phyloP scores from a whole-genome alignment of 2,329 filamentous ascomycete species.

The Fusarium kyushuense region DNA sequence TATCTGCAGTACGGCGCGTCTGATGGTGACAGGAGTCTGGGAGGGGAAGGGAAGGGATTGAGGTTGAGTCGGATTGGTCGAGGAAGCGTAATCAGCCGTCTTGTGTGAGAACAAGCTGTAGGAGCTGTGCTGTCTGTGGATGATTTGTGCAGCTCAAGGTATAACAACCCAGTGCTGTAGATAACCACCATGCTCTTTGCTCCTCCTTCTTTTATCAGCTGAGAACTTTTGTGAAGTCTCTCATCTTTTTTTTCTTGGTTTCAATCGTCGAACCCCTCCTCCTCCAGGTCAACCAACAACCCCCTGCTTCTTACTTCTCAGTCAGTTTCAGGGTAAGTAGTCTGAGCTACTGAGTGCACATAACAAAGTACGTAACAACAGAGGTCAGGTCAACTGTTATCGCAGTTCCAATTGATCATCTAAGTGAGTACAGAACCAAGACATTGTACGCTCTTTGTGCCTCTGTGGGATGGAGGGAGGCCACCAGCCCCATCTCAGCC shows the following conservation, averaged over 20 bases:
- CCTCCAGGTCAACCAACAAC: background rate
- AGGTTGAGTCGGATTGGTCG: conserved; percentile 31
- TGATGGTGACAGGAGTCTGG: conserved; percentile 25
- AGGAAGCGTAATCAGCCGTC: conserved; percentile 38
- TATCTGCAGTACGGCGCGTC: conserved; percentile 21
- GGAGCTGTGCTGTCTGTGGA: conserved; percentile 37
- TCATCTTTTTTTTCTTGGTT: conserved; percentile 21
- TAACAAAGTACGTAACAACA: background rate
- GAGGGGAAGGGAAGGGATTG: conserved; percentile 23
- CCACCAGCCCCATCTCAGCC: conserved; percentile 26
- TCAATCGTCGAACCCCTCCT: conserved; percentile 35
- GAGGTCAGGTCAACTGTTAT: background rate
- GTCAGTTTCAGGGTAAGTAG: conserved; percentile 1
- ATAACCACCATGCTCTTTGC: conserved; percentile 10
- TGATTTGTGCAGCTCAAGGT: conserved; percentile 40
- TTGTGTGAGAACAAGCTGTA: conserved; percentile 37
- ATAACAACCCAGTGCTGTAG: background rate
- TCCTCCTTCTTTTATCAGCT: conserved; percentile 34
- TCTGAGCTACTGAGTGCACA: conserved; percentile 9
- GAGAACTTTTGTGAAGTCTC: conserved; percentile 32
- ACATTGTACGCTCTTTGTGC: conserved; percentile 25
- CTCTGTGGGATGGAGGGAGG: conserved; percentile 28
- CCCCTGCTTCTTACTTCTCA: conserved; percentile 8
- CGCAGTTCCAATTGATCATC: conserved; percentile 1
- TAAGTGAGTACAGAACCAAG: conserved; percentile 36